phyloP scores from a whole-genome alignment of 208 protist species.

The Leishmania guyanensis region DNA sequence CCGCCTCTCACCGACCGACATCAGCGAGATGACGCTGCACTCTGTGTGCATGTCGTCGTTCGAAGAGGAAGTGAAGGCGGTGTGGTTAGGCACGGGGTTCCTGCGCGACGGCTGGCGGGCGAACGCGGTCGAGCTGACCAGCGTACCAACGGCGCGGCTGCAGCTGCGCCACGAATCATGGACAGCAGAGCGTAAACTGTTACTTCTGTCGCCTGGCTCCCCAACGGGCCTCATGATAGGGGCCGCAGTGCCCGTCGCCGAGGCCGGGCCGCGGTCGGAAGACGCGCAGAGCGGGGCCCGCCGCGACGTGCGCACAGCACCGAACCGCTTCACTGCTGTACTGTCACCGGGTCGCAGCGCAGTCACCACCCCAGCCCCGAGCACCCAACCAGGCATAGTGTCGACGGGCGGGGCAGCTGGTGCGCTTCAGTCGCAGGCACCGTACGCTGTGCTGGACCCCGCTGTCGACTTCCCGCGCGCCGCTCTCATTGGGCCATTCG shows the following conservation, averaged over 20 bases:
- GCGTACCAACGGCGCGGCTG: slow-evolving; percentile 72
- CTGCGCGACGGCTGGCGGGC: slow-evolving; percentile 57
- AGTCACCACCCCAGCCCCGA: not conserved
- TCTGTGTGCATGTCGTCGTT: slow-evolving; percentile 87
- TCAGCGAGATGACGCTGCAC: slow-evolving; percentile 88
- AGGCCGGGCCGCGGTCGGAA: not conserved
- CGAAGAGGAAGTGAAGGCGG: slow-evolving; percentile 44
- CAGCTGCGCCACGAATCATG: slow-evolving; percentile 76
- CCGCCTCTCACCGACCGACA: slow-evolving; percentile 73
- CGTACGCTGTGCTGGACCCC: slow-evolving; percentile 72
- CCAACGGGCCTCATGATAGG: not conserved
- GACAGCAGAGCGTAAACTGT: slow-evolving; percentile 54
- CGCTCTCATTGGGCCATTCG: slow-evolving; percentile 57
- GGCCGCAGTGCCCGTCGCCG: not conserved
- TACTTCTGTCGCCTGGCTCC: slow-evolving; percentile 9
- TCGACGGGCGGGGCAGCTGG: not conserved
- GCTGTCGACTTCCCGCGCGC: slow-evolving; percentile 71
- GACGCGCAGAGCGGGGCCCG: not conserved
- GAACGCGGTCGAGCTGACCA: slow-evolving; percentile 64
- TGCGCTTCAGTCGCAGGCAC: slow-evolving; percentile 21
- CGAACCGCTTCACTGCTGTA: not conserved
- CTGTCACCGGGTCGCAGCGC: not conserved
- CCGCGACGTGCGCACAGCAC: not conserved
- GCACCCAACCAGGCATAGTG: not conserved
- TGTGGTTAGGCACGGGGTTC: slow-evolving; percentile 77